Evolutionary conservation across 1,284 basidiomycete species (phyloP).

Genomic region (Ceratobasidium sp.): DNA sequence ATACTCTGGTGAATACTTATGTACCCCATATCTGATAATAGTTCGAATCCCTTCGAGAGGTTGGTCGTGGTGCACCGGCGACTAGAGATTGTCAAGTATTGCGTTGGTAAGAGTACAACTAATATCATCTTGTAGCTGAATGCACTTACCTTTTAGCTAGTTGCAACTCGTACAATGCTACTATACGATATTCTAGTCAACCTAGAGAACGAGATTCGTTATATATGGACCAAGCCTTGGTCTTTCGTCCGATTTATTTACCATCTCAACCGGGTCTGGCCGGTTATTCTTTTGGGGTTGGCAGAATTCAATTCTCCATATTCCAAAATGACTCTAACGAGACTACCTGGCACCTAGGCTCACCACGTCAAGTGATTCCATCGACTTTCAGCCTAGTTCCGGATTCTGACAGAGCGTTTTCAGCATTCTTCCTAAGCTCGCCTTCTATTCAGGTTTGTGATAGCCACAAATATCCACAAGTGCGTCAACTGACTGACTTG

Average conservation of each 20-base stretch:
- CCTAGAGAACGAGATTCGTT: not conserved
- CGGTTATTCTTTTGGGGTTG: not conserved
- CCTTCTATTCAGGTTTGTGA: conserved; percentile 8
- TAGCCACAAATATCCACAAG: not conserved
- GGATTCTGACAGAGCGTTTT: not conserved
- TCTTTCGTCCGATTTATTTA: conserved; percentile 7
- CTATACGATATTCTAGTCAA: conserved; percentile 4
- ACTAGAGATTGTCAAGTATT: conserved; percentile 3
- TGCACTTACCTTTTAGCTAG: not conserved
- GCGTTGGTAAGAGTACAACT: not conserved
- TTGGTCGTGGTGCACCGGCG: not conserved
- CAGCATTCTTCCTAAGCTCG: not conserved
- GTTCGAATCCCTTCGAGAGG: not conserved
- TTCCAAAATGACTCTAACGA: not conserved
- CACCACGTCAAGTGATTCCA: not conserved
- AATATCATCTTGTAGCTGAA: too few relatives aligned
- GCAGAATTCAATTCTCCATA: not conserved
- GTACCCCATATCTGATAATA: too few relatives aligned
- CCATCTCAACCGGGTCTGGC: conserved; percentile 26
- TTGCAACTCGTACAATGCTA: conserved; percentile 19
- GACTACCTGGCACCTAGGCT: not conserved
- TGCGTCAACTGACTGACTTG: not conserved
- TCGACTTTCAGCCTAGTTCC: not conserved
- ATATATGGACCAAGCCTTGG: conserved; percentile 18
- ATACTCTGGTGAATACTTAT: too few relatives aligned